These are phyloP conservation scores for Tetracladium maxilliforme DNA, from an alignment of 2,329 filamentous ascomycete species.

Conservation along the genomic window DNA sequence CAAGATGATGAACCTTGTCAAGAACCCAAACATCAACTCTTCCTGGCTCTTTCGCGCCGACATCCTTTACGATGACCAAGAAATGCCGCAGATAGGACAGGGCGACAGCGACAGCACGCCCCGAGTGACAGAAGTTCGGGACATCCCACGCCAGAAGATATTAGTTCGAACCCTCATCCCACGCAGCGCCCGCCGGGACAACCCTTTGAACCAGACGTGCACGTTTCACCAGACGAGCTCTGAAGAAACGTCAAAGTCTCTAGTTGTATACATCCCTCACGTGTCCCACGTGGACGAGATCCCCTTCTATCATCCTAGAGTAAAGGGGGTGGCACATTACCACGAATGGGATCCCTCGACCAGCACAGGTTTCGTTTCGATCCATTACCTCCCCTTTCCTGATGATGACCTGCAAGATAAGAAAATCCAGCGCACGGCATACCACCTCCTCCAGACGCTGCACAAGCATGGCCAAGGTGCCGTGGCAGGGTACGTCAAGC, in stretches of 20 bases:
- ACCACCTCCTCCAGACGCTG: slow-evolving; percentile 51
- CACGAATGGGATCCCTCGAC: slow-evolving; percentile 44
- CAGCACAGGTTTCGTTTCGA: slow-evolving; percentile 33
- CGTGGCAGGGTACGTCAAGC: slow-evolving; percentile 57
- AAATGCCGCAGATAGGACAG: slow-evolving; percentile 14
- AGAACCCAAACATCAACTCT: slow-evolving; percentile 69
- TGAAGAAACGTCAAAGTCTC: slow-evolving; percentile 19
- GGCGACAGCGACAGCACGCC: slow-evolving; percentile 14
- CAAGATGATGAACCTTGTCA: slow-evolving; percentile 61
- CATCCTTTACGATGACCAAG: slow-evolving; percentile 40
- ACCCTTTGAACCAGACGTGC: slow-evolving; percentile 68
- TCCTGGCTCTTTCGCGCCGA: slow-evolving; percentile 68
- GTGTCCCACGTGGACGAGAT: slow-evolving; percentile 42
- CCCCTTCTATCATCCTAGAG: slow-evolving; percentile 79
- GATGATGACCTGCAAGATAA: slow-evolving; percentile 1
- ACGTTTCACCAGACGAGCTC: slow-evolving; percentile 21
- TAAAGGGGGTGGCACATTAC: slow-evolving; percentile 60
- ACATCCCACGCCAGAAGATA: slow-evolving; percentile 37
- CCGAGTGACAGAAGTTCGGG: slow-evolving; percentile 27
- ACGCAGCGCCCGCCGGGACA: slow-evolving; percentile 64
- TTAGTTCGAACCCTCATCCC: slow-evolving; percentile 70
- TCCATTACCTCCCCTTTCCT: slow-evolving; percentile 42
- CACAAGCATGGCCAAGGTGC: slow-evolving; percentile 60
- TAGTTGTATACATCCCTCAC: slow-evolving; percentile 73
- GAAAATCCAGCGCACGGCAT: slow-evolving; percentile 51